phyloP scores from a whole-genome alignment of 768 basidiomycete species.

The Boletus coccyginus region DNA sequence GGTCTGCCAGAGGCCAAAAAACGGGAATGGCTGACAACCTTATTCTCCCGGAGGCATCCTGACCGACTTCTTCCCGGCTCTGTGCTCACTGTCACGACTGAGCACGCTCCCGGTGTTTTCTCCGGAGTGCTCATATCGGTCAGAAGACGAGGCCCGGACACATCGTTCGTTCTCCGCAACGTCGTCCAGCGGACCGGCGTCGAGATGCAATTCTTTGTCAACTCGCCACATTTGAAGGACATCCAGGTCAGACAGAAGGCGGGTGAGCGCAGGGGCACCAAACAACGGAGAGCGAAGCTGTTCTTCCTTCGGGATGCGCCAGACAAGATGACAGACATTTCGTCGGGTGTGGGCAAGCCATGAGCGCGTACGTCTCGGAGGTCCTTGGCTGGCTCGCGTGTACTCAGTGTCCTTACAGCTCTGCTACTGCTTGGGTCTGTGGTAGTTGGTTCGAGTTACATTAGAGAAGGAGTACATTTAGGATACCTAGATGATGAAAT shows the following conservation, averaged over 20 bases:
- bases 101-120: slow-evolving; percentile 78
- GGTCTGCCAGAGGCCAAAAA: slow-evolving; percentile 68
- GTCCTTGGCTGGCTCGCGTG: background rate
- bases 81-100: slow-evolving; percentile 76
- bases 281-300: slow-evolving; percentile 72
- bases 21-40: slow-evolving; percentile 57
- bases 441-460: background rate
- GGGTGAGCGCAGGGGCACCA: slow-evolving; percentile 42
- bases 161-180: slow-evolving; percentile 87
- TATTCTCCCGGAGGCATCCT: slow-evolving; percentile 72
- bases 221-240: slow-evolving; percentile 83
- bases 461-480: slow-evolving; percentile 4
- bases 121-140: slow-evolving; percentile 87
- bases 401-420: slow-evolving; percentile 8
- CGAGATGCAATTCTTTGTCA: slow-evolving; percentile 88
- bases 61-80: slow-evolving; percentile 76
- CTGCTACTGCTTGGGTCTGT: background rate
- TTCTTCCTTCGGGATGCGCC: slow-evolving; percentile 82
- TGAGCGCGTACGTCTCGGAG: slow-evolving; percentile 19
- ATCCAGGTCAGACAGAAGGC: slow-evolving; percentile 76
- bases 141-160: slow-evolving; percentile 80
- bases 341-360: slow-evolving; percentile 40
- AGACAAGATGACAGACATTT: slow-evolving; percentile 79
- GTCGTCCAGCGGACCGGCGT: slow-evolving; percentile 89
- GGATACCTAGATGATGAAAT: slow-evolving; percentile 2